These are phyloP conservation scores for Escovopsis weberi DNA, from an alignment of 2,329 filamentous ascomycete species.

Conservation along the genomic window DNA sequence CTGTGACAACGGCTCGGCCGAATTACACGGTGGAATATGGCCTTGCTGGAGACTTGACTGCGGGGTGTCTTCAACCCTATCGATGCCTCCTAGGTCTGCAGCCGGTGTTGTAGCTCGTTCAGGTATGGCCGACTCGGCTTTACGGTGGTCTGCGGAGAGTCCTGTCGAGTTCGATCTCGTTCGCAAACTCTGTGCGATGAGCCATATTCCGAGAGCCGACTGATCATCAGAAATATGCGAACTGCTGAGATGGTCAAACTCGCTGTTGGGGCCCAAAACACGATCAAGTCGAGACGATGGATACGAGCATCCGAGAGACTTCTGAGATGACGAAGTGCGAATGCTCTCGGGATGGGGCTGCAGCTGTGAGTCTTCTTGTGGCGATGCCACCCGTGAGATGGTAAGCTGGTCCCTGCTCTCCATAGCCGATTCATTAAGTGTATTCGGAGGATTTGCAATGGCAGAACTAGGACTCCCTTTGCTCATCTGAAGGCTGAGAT, in stretches of 20 bases:
- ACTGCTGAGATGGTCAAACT: slow-evolving; percentile 16
- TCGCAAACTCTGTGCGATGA: slow-evolving; percentile 20
- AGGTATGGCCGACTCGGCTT: background rate
- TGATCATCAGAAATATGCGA: slow-evolving; percentile 19
- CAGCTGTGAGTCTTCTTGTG: background rate
- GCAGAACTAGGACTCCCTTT: background rate
- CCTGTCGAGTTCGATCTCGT: slow-evolving; percentile 14
- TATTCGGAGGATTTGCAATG: background rate
- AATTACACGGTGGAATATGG: background rate
- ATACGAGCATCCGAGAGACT: slow-evolving; percentile 5
- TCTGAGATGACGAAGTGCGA: slow-evolving; percentile 1
- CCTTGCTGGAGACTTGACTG: slow-evolving; percentile 2
- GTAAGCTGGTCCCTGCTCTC: background rate
- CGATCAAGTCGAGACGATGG: slow-evolving; percentile 7
- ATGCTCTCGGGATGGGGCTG: slow-evolving; percentile 1
- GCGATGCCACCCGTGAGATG: background rate
- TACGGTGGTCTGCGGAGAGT: background rate
- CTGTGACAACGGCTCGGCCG: background rate
- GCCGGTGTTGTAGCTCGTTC: background rate
- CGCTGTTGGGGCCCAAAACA: slow-evolving; percentile 10
- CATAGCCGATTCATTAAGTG: background rate
- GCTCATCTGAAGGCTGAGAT: background rate
- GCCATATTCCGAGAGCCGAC: slow-evolving; percentile 22
- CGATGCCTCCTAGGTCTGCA: slow-evolving; percentile 5
- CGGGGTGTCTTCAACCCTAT: slow-evolving; percentile 5